Percentiles rank a stretch among this genome's conserved stretches.
These are phyloP conservation scores for Stephania japonica DNA, from an alignment of 164 flowering plant species.

Conservation along the genomic window DNA sequence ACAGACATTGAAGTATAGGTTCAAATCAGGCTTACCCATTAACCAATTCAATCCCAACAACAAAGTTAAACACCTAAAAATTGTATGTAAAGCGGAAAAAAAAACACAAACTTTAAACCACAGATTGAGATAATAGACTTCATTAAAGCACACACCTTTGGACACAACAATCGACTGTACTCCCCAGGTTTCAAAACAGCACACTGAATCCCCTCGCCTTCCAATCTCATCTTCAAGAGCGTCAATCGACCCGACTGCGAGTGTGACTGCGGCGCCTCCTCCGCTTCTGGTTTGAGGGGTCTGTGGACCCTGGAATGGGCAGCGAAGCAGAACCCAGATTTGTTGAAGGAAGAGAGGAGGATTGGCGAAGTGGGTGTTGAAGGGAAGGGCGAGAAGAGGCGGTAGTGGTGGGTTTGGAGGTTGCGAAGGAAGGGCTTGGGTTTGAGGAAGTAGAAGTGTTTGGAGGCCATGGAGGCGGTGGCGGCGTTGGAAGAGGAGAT, in stretches of 20 bases:
- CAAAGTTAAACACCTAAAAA: too few species aligned
- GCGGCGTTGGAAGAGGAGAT: constrained; percentile 1
- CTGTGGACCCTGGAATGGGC: constrained; percentile 14
- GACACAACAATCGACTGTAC: constrained; percentile 36
- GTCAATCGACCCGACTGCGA: constrained; percentile 10
- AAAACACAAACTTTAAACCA: background rate
- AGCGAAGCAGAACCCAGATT: constrained; percentile 16
- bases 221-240: constrained; percentile 31
- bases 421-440: constrained; percentile 8
- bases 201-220: constrained; percentile 27
- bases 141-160: constrained; percentile 46
- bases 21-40: too few species aligned
- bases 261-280: too few species aligned
- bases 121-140: too few species aligned
- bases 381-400: constrained; percentile 5
- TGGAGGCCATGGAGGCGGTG: constrained; percentile 26
- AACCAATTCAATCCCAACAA: background rate
- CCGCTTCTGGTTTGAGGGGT: constrained; percentile 20
- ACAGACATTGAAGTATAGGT: too few species aligned
- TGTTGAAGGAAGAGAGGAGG: constrained; percentile 7
- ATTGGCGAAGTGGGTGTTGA: constrained; percentile 18
- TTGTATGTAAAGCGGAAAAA: background rate
- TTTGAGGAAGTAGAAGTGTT: constrained; percentile 5
- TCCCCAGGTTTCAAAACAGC: constrained; percentile 31
- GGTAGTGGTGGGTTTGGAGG: constrained; percentile 3